Conservation (phyloP, 208 protist genomes). For the Kentomonas sorsogonicus region DNA sequence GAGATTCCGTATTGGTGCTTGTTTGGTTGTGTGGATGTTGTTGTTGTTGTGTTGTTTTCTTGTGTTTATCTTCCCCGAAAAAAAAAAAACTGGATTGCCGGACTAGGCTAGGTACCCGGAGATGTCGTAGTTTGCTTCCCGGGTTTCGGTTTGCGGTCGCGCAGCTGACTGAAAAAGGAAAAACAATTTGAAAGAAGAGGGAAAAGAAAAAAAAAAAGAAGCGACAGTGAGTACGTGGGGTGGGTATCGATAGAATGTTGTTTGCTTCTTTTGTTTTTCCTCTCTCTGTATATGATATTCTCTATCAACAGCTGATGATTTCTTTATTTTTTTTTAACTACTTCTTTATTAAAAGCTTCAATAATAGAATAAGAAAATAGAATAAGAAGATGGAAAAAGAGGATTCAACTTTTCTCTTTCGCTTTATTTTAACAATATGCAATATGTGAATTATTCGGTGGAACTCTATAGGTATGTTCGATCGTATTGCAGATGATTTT, state of each 20-base stretch:
- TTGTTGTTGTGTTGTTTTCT: slow-evolving; percentile 11
- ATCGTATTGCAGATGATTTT: not conserved
- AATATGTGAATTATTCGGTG: not conserved
- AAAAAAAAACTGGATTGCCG: slow-evolving; percentile 12
- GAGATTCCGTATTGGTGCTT: not conserved
- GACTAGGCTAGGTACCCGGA: not conserved
- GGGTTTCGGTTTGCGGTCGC: not conserved
- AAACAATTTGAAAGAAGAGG: slow-evolving; percentile 6
- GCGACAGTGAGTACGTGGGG: too few species aligned
- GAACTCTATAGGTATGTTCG: not conserved
- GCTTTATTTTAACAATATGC: not conserved
- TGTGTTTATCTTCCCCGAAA: slow-evolving; percentile 12
- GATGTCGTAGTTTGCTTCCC: not conserved
- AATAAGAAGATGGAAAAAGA: slow-evolving; percentile 1
- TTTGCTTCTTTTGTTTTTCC: too few species aligned
- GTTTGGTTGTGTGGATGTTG: slow-evolving; percentile 6
- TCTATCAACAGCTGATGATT: too few species aligned
- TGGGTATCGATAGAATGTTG: too few species aligned
- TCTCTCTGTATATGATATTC: too few species aligned
- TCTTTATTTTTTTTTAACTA: too few species aligned
- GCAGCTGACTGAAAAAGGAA: slow-evolving; percentile 12
- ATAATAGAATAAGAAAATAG: too few species aligned
- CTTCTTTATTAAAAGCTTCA: too few species aligned
- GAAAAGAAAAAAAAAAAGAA: slow-evolving; percentile 12
- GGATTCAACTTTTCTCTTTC: not conserved